phyloP scores from a whole-genome alignment of 805 yeast genomes.

The Candida peoriensis region DNA sequence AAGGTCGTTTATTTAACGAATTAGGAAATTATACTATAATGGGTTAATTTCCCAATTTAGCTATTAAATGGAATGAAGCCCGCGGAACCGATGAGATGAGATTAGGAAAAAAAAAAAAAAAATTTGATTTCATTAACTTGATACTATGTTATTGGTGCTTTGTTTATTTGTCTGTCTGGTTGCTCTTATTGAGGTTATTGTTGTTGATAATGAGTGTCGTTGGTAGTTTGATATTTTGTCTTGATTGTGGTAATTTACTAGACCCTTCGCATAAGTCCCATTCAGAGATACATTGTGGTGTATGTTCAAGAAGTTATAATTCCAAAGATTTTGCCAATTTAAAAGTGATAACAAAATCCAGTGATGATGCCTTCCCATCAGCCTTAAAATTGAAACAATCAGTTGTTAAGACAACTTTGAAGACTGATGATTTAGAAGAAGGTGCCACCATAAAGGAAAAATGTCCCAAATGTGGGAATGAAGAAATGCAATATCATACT shows the following conservation, averaged over 20 bases:
- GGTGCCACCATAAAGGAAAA: conserved; percentile 97
- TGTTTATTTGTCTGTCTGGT: too few relatives aligned
- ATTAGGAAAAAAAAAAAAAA: too few relatives aligned
- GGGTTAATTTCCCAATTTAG: too few relatives aligned
- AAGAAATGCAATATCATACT: conserved; percentile 97
- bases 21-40: too few relatives aligned
- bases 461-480: conserved; percentile 98
- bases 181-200: too few relatives aligned
- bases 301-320: conserved; percentile 40
- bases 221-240: conserved; percentile 91
- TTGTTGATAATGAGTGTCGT: conserved; percentile 84
- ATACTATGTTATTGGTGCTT: too few relatives aligned
- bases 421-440: conserved; percentile 75
- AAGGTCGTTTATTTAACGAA: too few relatives aligned
- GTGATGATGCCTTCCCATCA: conserved; percentile 94
- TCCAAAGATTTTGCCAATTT: conserved; percentile 60
- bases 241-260: conserved; percentile 85
- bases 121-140: too few relatives aligned
- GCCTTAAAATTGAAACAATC: conserved; percentile 74
- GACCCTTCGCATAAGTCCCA: conserved; percentile 55
- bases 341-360: conserved; percentile 81
- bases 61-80: too few relatives aligned
- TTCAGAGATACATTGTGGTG: conserved; percentile 52
- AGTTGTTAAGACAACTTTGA: conserved; percentile 81
- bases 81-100: too few relatives aligned